Evolutionary conservation across 2,329 filamentous ascomycete genomes (phyloP).

Genomic region (Monosporascus sp.): DNA sequence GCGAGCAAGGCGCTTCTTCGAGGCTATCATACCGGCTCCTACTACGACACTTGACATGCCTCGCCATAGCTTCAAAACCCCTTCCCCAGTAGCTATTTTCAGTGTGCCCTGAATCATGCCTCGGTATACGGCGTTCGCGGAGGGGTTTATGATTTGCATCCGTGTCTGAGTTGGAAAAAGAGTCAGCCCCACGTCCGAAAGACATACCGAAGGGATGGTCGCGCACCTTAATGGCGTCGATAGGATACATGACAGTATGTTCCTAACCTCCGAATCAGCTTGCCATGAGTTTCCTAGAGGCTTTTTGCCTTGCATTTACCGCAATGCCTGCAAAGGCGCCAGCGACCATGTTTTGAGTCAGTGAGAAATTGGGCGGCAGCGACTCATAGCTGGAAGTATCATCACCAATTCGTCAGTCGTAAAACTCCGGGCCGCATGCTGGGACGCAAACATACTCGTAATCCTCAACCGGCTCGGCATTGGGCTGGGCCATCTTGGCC

Average conservation of each 20-base stretch:
- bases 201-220: slow-evolving; percentile 7
- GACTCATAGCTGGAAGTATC: slow-evolving; percentile 67
- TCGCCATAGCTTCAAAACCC: slow-evolving; percentile 87
- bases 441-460: slow-evolving; percentile 52
- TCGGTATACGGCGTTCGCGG: slow-evolving; percentile 73
- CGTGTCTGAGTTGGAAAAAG: slow-evolving; percentile 61
- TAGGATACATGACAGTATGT: slow-evolving; percentile 98
- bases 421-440: slow-evolving; percentile 11
- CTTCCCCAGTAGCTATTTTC: slow-evolving; percentile 86
- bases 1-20: not conserved
- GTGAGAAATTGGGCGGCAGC: slow-evolving; percentile 88
- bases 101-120: slow-evolving; percentile 89
- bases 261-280: slow-evolving; percentile 53
- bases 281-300: not conserved
- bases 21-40: slow-evolving; percentile 68
- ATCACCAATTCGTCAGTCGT: not conserved
- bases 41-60: slow-evolving; percentile 95
- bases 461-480: slow-evolving; percentile 57
- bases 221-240: slow-evolving; percentile 91
- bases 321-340: slow-evolving; percentile 96
- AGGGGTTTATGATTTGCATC: slow-evolving; percentile 93
- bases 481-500: slow-evolving; percentile 66
- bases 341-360: slow-evolving; percentile 90
- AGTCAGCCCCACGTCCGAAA: slow-evolving; percentile 12
- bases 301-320: slow-evolving; percentile 45